Evolutionary conservation across 2,329 filamentous ascomycete genomes (phyloP).

Genomic region (Aspergillus sp.): DNA sequence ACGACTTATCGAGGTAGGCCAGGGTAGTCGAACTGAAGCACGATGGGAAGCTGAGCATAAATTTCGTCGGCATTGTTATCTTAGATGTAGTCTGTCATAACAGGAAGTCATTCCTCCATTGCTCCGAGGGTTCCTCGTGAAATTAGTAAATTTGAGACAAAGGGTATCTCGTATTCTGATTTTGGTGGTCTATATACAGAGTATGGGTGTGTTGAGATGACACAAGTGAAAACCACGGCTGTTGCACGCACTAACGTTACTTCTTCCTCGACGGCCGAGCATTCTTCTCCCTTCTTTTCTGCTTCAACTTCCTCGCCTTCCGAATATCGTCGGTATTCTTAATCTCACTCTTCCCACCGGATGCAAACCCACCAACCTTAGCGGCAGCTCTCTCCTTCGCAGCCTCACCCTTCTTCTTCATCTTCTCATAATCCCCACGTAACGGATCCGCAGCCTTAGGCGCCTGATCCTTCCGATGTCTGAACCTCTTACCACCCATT

Average conservation of each 20-base stretch:
- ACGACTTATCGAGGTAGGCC: neutral
- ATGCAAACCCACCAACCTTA: constrained; percentile 37
- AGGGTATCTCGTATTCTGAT: neutral
- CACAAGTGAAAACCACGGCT: too few relatives aligned
- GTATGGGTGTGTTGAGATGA: neutral
- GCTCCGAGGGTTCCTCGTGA: neutral
- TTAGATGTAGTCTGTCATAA: neutral
- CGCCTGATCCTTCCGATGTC: constrained; percentile 82
- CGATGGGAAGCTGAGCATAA: neutral
- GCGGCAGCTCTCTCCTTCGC: constrained; percentile 67
- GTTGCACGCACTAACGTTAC: constrained; percentile 28
- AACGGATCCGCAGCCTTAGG: constrained; percentile 93
- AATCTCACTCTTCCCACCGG: constrained; percentile 74
- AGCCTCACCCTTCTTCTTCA: constrained; percentile 85
- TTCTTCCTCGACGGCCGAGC: constrained; percentile 71
- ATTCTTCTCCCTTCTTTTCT: constrained; percentile 82
- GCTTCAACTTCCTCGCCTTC: constrained; percentile 74
- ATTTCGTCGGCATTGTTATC: neutral
- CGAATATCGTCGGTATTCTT: constrained; percentile 80
- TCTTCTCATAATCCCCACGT: constrained; percentile 83
- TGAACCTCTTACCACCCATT: constrained; percentile 62
- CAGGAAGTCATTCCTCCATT: neutral
- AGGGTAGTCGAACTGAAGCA: neutral
- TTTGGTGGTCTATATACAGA: neutral
- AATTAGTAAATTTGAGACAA: neutral